Percentiles rank a stretch among this genome's conserved stretches.
Evolutionary conservation across 805 yeast genomes (phyloP).

Genomic region (Myxozyma geophila): DNA sequence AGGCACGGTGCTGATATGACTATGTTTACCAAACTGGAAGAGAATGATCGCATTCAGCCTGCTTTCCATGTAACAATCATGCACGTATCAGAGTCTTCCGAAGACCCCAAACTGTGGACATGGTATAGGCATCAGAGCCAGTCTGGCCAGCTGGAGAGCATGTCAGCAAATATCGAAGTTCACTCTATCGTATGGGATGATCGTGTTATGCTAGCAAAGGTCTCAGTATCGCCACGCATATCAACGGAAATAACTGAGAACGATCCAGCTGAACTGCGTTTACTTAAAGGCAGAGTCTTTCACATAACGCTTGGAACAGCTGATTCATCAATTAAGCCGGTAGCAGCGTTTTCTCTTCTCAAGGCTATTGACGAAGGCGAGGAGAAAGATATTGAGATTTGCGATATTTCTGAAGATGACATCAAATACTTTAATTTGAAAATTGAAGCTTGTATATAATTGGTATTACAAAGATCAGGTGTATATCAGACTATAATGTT

Average conservation of each 20-base stretch:
- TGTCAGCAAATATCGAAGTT: conserved; percentile 10
- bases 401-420: conserved; percentile 10
- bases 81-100: conserved; percentile 47
- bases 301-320: conserved; percentile 79
- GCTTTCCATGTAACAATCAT: conserved; percentile 71
- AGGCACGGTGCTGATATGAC: conserved; percentile 20
- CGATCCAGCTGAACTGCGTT: conserved; percentile 12
- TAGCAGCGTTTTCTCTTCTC: conserved; percentile 53
- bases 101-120: conserved; percentile 28
- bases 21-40: conserved; percentile 32
- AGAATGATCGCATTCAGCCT: conserved; percentile 51
- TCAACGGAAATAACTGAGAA: conserved; percentile 51
- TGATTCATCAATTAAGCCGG: conserved; percentile 52
- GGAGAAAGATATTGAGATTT: not conserved
- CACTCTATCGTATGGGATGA: conserved; percentile 16
- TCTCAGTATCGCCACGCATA: conserved; percentile 56
- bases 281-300: conserved; percentile 52
- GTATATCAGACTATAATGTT: not conserved
- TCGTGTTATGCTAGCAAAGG: conserved; percentile 44
- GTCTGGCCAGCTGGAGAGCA: conserved; percentile 4
- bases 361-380: not conserved
- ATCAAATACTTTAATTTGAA: not conserved
- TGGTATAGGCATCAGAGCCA: conserved; percentile 16
- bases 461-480: too few species aligned
- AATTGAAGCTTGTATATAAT: conserved; percentile 1